phyloP scores from a whole-genome alignment of 2,329 filamentous ascomycete genomes.

The Xylaria sp. region DNA sequence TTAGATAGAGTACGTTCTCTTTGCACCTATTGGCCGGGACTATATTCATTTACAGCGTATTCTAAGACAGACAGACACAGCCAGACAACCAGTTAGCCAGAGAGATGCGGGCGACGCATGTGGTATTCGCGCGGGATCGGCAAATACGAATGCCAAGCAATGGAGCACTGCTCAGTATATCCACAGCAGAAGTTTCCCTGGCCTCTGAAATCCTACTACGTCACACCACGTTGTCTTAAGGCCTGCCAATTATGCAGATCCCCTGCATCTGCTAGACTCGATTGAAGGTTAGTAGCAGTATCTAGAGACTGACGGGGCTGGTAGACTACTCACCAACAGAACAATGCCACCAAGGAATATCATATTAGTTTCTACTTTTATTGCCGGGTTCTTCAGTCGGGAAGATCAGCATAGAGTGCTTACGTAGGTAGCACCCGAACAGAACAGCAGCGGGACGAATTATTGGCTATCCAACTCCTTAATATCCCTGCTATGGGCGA shows the following conservation, averaged over 20 bases:
- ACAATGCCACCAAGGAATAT: not conserved
- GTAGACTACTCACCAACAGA: too few relatives aligned
- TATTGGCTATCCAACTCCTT: too few relatives aligned
- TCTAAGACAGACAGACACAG: not conserved
- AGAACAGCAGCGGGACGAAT: not conserved
- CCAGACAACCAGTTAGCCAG: too few relatives aligned
- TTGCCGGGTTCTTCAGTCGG: conserved; percentile 6
- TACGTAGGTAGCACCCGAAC: conserved; percentile 22
- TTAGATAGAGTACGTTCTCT: not conserved
- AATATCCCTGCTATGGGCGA: not conserved
- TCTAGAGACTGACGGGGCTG: too few relatives aligned
- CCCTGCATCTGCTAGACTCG: not conserved
- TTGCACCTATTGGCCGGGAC: conserved; percentile 18
- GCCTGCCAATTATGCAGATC: not conserved
- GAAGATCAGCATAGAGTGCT: conserved; percentile 25
- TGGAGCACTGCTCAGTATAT: not conserved
- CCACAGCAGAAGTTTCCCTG: not conserved
- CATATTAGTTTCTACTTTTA: not conserved
- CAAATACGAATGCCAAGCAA: conserved; percentile 38
- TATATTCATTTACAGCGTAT: not conserved
- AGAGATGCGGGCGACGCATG: not conserved
- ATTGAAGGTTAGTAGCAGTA: too few relatives aligned
- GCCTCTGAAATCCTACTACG: not conserved
- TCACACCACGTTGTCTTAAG: not conserved
- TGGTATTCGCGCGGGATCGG: conserved; percentile 22